A percentile compares a stretch with the other conserved stretches of the same genome.
Evolutionary conservation across 2,329 filamentous ascomycete species (phyloP).

Genomic region (Trichoderma gracile): DNA sequence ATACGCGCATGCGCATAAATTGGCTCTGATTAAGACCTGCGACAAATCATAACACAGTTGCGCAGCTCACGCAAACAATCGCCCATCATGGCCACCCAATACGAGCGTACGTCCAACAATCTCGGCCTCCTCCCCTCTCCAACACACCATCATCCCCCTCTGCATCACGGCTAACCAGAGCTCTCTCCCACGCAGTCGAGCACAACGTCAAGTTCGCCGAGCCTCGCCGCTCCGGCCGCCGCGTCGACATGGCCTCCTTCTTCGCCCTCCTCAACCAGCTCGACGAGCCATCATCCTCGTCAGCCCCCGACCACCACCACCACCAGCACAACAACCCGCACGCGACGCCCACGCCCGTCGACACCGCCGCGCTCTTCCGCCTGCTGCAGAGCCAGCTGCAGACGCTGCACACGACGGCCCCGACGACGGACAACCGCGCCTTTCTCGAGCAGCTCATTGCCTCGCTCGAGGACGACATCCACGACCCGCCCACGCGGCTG

Average conservation of each 20-base stretch:
- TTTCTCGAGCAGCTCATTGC: conserved; percentile 54
- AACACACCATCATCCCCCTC: no score
- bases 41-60: not conserved
- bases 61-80: not conserved
- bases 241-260: conserved; percentile 65
- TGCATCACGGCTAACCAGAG: not conserved
- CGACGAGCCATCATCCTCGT: conserved; percentile 40
- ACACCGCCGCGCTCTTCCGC: conserved; percentile 57
- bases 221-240: conserved; percentile 47
- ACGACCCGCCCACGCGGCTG: conserved; percentile 53
- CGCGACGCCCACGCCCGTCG: conserved; percentile 61
- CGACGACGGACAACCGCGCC: conserved; percentile 48
- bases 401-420: conserved; percentile 52
- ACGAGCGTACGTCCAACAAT: conserved; percentile 49
- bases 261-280: conserved; percentile 58
- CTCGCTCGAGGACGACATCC: conserved; percentile 52
- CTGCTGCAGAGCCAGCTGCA: conserved; percentile 60
- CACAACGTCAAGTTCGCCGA: conserved; percentile 58
- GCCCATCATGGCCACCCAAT: conserved; percentile 55
- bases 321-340: conserved; percentile 53
- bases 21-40: not conserved
- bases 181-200: conserved; percentile 51
- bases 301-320: conserved; percentile 34
- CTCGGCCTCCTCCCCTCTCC: not conserved
- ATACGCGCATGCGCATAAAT: not conserved